These are phyloP conservation scores for Pseudopyricularia cyperi DNA, from an alignment of 2,329 filamentous ascomycete species.

Conservation along the genomic window DNA sequence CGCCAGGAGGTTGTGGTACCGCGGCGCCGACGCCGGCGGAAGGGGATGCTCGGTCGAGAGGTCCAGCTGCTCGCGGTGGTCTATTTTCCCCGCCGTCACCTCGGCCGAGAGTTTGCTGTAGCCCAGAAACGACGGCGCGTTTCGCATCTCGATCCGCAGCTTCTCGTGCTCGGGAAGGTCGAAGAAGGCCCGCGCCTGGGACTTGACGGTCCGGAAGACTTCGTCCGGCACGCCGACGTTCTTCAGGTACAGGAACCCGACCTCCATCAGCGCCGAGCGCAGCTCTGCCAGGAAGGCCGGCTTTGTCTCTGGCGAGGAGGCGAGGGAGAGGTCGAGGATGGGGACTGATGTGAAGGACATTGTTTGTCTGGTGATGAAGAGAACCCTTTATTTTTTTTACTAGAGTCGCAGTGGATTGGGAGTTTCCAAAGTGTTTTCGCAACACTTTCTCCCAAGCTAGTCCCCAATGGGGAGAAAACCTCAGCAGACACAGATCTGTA, in stretches of 20 bases:
- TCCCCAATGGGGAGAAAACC: no score
- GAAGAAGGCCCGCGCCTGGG: conserved; percentile 62
- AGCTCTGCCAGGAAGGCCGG: conserved; percentile 58
- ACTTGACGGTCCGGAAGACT: conserved; percentile 52
- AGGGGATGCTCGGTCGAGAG: conserved; percentile 65
- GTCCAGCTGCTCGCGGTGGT: conserved; percentile 80
- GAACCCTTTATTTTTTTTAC: no score
- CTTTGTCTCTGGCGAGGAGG: conserved; percentile 52
- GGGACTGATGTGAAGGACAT: conserved; percentile 68
- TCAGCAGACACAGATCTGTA: no score
- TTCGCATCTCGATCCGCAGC: conserved; percentile 61
- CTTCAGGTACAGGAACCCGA: conserved; percentile 79
- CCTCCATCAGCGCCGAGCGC: conserved; percentile 64
- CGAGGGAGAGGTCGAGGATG: conserved; percentile 60
- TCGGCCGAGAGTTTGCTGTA: conserved; percentile 55
- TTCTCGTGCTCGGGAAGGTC: conserved; percentile 66
- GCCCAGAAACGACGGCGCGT: conserved; percentile 57
- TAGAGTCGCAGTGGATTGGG: no score
- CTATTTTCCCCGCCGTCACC: conserved; percentile 59
- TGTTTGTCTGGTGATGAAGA: no score
- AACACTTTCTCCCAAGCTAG: no score
- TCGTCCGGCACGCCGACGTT: conserved; percentile 61
- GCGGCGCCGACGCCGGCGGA: conserved; percentile 44
- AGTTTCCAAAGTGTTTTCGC: no score
- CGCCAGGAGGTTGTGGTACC: conserved; percentile 64